phyloP scores from a whole-genome alignment of 495 filamentous ascomycete genomes.

The Annulohypoxylon maeteangense region DNA sequence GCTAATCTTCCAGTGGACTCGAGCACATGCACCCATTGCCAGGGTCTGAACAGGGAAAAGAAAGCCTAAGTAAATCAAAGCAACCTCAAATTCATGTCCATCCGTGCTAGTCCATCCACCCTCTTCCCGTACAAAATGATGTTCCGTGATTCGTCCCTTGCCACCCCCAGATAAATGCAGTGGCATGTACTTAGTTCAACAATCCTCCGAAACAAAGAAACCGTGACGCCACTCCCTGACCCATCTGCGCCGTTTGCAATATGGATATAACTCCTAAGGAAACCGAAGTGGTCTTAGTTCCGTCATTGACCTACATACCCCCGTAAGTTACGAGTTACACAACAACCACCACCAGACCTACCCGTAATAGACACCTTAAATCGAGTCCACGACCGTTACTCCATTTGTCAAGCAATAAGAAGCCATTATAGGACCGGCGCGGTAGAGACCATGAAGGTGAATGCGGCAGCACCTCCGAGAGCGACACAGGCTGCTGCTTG shows the following conservation, averaged over 20 bases:
- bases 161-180: slow-evolving; percentile 27
- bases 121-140: neutral
- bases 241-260: slow-evolving; percentile 15
- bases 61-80: slow-evolving; percentile 20
- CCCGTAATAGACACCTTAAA: neutral
- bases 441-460: slow-evolving; percentile 50
- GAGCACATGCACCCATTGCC: neutral
- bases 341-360: neutral
- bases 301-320: neutral
- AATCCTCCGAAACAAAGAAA: slow-evolving; percentile 31
- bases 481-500: slow-evolving; percentile 48
- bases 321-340: neutral
- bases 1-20: neutral
- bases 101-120: neutral
- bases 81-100: neutral
- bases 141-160: slow-evolving; percentile 5
- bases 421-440: slow-evolving; percentile 42
- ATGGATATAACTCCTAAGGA: neutral
- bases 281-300: neutral
- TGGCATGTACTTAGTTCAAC: slow-evolving; percentile 11
- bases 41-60: slow-evolving; percentile 4
- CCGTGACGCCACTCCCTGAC: slow-evolving; percentile 30
- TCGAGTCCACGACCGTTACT: neutral
- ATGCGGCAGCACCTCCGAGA: slow-evolving; percentile 47
- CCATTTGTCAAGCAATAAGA: neutral